Evolutionary conservation across 2,329 filamentous ascomycete genomes (phyloP), one percentile per base, ranked within the genome.

Genomic region (Lasiodiplodia sp.): DNA sequence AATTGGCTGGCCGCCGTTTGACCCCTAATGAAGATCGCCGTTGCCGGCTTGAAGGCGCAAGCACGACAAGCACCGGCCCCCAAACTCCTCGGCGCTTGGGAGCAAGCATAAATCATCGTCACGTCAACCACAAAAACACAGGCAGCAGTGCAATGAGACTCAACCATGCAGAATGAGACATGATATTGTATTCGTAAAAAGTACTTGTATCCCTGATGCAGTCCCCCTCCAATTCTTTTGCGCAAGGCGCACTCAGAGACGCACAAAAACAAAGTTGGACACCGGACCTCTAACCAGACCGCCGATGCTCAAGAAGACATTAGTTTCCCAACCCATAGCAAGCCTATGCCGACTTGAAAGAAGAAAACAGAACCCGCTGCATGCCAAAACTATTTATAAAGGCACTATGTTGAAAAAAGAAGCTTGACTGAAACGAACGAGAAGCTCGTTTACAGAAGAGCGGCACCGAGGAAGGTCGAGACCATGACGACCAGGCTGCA

Each of bases 391-490:
- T 67, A 67, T 60, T 34, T 60, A 67, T 60, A 67, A 67, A 49
- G 38, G 34, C 28, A 47, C 55, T 60, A 28, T 51, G 58, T 37
- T 40, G 38, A n/a, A 34, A 51, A 25, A 57, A 53, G n/a, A 28
- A 23, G 31, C 40, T 60, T 52, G 31, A 38, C 31, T 28, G 55
- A 28, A 60, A 67, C 31, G 25, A 58, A 37, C 34, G 16, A 25
- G 10, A 31, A 2, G 18, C 12, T 40, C 44, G 47, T 40, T 63
- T 78, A 83, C 69, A 83, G 72, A 63, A 85, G 75, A 67, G 79
- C 72, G 68, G 86, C 86, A 47, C 87, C 87, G 69, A 89, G 81
- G 16, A 89, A 68, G 18, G 84, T 83, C 55, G 85, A 87, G 67
- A 85, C 70, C 49, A 85, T 73, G 11, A 88, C 84, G 28, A 87